Evolutionary conservation across 768 basidiomycete species (phyloP).

Genomic region (Pilatotrama ljubarskyi): DNA sequence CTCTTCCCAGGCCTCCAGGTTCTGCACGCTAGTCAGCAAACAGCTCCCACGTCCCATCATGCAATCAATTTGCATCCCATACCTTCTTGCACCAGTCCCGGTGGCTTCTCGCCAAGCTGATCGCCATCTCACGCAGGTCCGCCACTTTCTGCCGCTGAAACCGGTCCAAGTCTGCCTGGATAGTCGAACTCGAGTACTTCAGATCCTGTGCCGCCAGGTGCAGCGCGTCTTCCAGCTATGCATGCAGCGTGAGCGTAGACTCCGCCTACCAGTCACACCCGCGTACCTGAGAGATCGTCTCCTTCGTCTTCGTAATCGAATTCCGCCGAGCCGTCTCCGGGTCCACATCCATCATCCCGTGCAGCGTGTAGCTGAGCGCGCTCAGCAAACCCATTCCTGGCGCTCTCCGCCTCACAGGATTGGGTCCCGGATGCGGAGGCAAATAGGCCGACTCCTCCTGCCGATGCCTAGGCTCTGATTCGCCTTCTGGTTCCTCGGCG

Average conservation of each 20-base stretch:
- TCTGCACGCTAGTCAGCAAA: slow-evolving; percentile 47
- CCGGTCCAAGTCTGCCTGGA: slow-evolving; percentile 95
- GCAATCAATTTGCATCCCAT: background rate
- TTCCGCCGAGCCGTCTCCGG: slow-evolving; percentile 94
- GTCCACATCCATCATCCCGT: slow-evolving; percentile 99
- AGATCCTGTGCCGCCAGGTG: slow-evolving; percentile 92
- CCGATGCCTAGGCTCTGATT: slow-evolving; percentile 31
- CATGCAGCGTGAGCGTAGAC: slow-evolving; percentile 9
- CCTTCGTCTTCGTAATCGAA: slow-evolving; percentile 90
- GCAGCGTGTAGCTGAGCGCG: slow-evolving; percentile 91
- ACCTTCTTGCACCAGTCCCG: slow-evolving; percentile 98
- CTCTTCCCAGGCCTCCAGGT: slow-evolving; percentile 96
- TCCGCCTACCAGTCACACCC: background rate
- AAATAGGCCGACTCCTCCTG: slow-evolving; percentile 47
- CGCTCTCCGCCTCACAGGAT: slow-evolving; percentile 57
- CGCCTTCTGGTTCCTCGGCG: slow-evolving; percentile 28
- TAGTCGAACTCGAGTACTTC: slow-evolving; percentile 93
- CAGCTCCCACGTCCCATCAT: background rate
- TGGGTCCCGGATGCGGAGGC: slow-evolving; percentile 81
- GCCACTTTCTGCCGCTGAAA: slow-evolving; percentile 99
- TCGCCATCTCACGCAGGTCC: slow-evolving; percentile 91
- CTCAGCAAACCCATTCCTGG: slow-evolving; percentile 87
- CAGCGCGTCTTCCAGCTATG: slow-evolving; percentile 90
- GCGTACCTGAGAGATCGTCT: slow-evolving; percentile 89
- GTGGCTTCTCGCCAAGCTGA: slow-evolving; percentile 86